Evolutionary conservation across 2,329 filamentous ascomycete genomes (phyloP).

Genomic region (Cordyceps fumosorosea): DNA sequence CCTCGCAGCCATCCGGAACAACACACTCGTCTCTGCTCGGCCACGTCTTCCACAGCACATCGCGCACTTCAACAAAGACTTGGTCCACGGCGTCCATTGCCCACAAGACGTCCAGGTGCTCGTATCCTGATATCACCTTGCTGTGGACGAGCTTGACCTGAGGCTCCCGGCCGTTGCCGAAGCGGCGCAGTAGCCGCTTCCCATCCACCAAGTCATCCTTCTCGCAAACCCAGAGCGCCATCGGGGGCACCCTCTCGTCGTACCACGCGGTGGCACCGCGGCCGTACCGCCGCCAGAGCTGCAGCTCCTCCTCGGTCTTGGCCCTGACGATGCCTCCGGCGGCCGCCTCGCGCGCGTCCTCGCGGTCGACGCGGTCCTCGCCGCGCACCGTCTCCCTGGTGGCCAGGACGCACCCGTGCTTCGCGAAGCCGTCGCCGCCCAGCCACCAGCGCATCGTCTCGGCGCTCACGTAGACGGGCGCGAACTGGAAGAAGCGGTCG

Average conservation of each 20-base stretch:
- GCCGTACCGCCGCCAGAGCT: constrained; percentile 30
- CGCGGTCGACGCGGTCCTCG: constrained; percentile 57
- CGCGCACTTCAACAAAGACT: constrained; percentile 72
- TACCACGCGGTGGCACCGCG: constrained; percentile 70
- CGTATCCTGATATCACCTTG: constrained; percentile 79
- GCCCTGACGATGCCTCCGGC: constrained; percentile 1
- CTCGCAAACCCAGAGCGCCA: constrained; percentile 84
- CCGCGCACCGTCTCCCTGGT: constrained; percentile 63
- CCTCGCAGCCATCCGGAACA: constrained; percentile 58
- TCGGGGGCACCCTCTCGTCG: constrained; percentile 67
- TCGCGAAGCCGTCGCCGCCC: constrained; percentile 71
- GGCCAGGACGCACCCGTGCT: constrained; percentile 77
- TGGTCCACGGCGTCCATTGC: constrained; percentile 81
- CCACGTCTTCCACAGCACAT: constrained; percentile 79
- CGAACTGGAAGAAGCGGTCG: constrained; percentile 83
- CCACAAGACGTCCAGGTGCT: constrained; percentile 94
- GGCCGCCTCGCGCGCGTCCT: constrained; percentile 18
- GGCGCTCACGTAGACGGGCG: constrained; percentile 81
- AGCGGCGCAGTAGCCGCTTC: constrained; percentile 61
- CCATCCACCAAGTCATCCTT: constrained; percentile 83
- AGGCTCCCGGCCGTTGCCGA: constrained; percentile 73
- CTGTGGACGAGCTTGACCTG: constrained; percentile 73
- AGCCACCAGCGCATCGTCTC: constrained; percentile 97
- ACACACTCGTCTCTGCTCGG: constrained; percentile 49
- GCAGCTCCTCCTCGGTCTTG: constrained; percentile 21